Base-by-base conservation (phyloP, 2,329 filamentous ascomycete species). In the Scedosporium apiospermum region DNA sequence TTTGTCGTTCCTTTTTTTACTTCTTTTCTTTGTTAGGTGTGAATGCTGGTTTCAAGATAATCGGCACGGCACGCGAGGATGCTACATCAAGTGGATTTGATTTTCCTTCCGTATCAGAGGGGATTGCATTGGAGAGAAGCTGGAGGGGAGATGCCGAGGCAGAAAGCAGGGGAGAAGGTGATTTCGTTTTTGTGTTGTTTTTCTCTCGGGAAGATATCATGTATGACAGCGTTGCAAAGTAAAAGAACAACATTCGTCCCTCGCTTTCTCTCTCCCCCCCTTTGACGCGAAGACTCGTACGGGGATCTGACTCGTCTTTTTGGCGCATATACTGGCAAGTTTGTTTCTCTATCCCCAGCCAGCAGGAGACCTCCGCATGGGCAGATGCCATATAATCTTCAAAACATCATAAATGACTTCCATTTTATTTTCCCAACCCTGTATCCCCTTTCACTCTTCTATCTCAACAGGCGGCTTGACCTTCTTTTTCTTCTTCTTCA, bases 401-500 rank as follows among this genome's bases (percentile, higher is more conserved):
- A 38, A 9, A 38, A 38, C 34, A 38, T 38, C 34, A 12, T 12
- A 12, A 38, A 38, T 38, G 10, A 38, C 34, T 38, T 38, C 34
- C 34, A 38, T 38, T 38, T 65, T 26, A 34, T 62, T 60, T 23
- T 61, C 61, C 64, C 59, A 26, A 34, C 64, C 60, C 53, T 59
- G 30, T 60, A 30, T 38, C 34, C 27, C 42, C 58, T 27, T 21
- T 57, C 34, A 61, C 18, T 57, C 61, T 38, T 62, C 53, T n/a
- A 62, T 62, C 53, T 62, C 55, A 9, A 49, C 53, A 16, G 44
- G 61, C 55, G 26, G 57, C 21, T 41, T 34, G 1, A 12, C 38
- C 61, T 62, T 62, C 55, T 62, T 78, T 67, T 76, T 80, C 71
- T 80, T 82, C 71, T 80, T 79, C 68, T 77, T 82, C 71, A 75